Conservation (phyloP, 2,329 filamentous ascomycete species). For the Fusarium sp. region DNA sequence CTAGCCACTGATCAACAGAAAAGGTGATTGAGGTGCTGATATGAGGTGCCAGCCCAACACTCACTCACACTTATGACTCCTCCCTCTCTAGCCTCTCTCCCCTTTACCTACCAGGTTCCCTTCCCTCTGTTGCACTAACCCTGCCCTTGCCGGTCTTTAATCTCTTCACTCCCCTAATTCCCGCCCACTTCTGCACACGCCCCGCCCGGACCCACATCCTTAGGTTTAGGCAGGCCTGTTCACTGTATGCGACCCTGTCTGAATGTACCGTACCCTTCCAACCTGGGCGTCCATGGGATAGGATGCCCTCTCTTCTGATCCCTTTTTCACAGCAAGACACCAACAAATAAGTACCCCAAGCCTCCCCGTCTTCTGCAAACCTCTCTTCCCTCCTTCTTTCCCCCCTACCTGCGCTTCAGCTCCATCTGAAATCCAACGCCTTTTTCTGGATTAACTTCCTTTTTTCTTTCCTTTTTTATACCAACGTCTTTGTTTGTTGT, state of each 20-base stretch:
- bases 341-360: conserved; percentile 54
- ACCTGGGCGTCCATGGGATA: neutral
- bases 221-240: conserved; percentile 16
- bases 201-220: conserved; percentile 24
- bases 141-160: conserved; percentile 15
- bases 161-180: conserved; percentile 33
- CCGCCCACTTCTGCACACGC: conserved; percentile 28
- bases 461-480: conserved; percentile 50
- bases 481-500: conserved; percentile 56
- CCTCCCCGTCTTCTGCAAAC: conserved; percentile 42
- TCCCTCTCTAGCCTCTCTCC: neutral
- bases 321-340: conserved; percentile 20
- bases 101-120: conserved; percentile 6
- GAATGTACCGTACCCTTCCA: neutral
- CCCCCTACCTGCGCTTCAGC: conserved; percentile 46
- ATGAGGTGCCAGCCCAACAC: neutral
- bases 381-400: conserved; percentile 42
- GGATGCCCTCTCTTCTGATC: conserved; percentile 8
- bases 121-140: neutral
- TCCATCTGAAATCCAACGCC: conserved; percentile 44
- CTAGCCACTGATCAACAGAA: neutral
- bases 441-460: conserved; percentile 48
- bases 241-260: conserved; percentile 19
- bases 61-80: neutral
- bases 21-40: neutral